Base-by-base conservation (phyloP, 495 filamentous ascomycete species). In the Aspergillus sclerotiicarbonarius region DNA sequence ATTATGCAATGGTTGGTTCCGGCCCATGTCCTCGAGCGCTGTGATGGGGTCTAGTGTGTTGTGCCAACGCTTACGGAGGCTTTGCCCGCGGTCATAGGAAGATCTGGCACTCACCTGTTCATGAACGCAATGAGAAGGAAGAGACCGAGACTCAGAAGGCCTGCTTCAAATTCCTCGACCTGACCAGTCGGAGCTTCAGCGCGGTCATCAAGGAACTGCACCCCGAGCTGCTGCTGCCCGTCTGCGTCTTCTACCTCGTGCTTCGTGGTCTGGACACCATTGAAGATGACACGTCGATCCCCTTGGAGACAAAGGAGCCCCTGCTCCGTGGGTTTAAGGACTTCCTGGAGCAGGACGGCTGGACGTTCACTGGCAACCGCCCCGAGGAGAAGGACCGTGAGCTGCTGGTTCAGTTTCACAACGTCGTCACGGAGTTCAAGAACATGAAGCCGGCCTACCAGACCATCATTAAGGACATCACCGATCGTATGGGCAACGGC, bases 201-300 rank as follows among this genome's bases (percentile, higher is more conserved):
- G 80, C 92, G 21, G 94, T 98, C 65, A 98, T 98, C 67, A 85
- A 95, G 71, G 94, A 98, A 69, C 80, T 98, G 15, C 90, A 96
- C 65, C 91, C 92, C 0, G 93, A 98, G 73, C 82, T 98, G 16
- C 85, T 98, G 20, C 82, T 96, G 35, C 91, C 95, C 2, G 81
- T 98, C 46, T 85, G 84, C 51, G 79, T 98, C n/a, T 98, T 98
- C 82, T 98, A 98, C 74, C 80, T 98, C 35, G 84, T 88, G 33
- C 80, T 98, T 13, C 87, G 94, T 51, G 95, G 88, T 8, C 81
- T 98, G 47, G 94, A 98, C 70, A 98, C 94, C 18, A 90, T 98
- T 56, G 94, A 98, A 74, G 94, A 98, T 81, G 94, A 98, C 72
- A 98, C 96, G 84, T 96, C 94, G 4, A 86, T 98, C 53, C 79